Base-by-base conservation (phyloP, 257 asterid genomes). In the Solanum bukasovii region DNA sequence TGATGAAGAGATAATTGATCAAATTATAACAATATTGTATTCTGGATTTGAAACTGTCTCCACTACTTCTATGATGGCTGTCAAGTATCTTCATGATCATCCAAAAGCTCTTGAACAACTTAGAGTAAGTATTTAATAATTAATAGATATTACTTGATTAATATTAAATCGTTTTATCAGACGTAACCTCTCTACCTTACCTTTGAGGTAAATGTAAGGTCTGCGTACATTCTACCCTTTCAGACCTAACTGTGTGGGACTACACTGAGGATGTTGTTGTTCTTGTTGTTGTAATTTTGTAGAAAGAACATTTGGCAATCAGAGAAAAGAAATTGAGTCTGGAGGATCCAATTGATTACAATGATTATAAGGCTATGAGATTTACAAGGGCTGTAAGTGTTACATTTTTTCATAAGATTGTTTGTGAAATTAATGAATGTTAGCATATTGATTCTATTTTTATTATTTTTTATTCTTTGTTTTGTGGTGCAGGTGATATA, bases 1-100 rank as follows among this genome's bases (percentile, higher is more conserved):
- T 9, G 97, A 96, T 49, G 98, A 93, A 20, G 98, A 96, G 61
- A 92, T 95, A 33, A 88, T 94, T 10, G 98, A 95, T 88, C 96
- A 94, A 77, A 94, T 96, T 77, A 94, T 96, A 89, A 92, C 99
- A 2, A 94, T 96, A 74, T 74, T 96, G 88, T 94, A 96, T 87
- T 94, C 99, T 37, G 99, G 99, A 16, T 96, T 90, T 78, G 99
- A 96, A 87, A 96, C 99, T 25, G 95, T 94, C 40, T 95, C 99
- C 16, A 94, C 95, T 5, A 95, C 98, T 77, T 88, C 96, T 13
- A 94, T 96, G 99, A 96, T 96, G 98, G 94, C 95, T 72, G 91
- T 95, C 87, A 96, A 95, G 90, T 96, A 93, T 88, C 98, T 96
- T 87, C 96, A 94, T 88, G 98, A 95, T 75, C 94, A 94, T 89